phyloP scores from a whole-genome alignment of 176 grass and related monocot genomes.

The Poa annua region DNA sequence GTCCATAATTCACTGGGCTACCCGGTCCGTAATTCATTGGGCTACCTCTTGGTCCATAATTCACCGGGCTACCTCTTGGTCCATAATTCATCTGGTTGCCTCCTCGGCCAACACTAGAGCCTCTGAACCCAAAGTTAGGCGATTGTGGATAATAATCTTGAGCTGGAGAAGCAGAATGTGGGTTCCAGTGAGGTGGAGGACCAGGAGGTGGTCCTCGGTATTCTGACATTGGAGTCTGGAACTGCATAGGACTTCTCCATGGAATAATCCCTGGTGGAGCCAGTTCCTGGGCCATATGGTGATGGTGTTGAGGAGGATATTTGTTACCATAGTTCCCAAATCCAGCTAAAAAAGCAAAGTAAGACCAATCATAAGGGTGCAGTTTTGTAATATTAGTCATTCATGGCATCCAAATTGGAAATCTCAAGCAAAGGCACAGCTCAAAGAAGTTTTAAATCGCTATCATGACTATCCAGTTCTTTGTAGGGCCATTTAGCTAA shows the following conservation, averaged over 20 bases:
- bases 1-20: slow-evolving; percentile 31
- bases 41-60: slow-evolving; percentile 40
- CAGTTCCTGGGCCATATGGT: slow-evolving; percentile 17
- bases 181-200: slow-evolving; percentile 41
- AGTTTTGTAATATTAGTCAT: slow-evolving; percentile 4
- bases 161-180: slow-evolving; percentile 36
- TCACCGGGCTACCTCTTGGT: slow-evolving; percentile 44
- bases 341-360: slow-evolving; percentile 26
- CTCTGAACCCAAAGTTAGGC: slow-evolving; percentile 33
- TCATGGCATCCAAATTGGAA: slow-evolving; percentile 9
- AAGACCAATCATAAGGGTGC: slow-evolving; percentile 11
- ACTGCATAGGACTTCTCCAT: slow-evolving; percentile 45
- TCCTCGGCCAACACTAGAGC: slow-evolving; percentile 22
- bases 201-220: slow-evolving; percentile 39
- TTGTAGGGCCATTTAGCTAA: not conserved
- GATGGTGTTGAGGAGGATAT: slow-evolving; percentile 44
- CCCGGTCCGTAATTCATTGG: slow-evolving; percentile 42
- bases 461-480: slow-evolving; percentile 3
- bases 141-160: slow-evolving; percentile 37
- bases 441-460: not conserved
- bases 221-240: slow-evolving; percentile 51
- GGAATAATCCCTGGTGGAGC: slow-evolving; percentile 34
- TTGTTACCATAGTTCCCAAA: slow-evolving; percentile 40
- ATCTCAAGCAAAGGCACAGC: slow-evolving; percentile 13
- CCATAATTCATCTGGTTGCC: slow-evolving; percentile 33